Base-by-base conservation (phyloP, 305 asterid species). In the Rubia peregrina region DNA sequence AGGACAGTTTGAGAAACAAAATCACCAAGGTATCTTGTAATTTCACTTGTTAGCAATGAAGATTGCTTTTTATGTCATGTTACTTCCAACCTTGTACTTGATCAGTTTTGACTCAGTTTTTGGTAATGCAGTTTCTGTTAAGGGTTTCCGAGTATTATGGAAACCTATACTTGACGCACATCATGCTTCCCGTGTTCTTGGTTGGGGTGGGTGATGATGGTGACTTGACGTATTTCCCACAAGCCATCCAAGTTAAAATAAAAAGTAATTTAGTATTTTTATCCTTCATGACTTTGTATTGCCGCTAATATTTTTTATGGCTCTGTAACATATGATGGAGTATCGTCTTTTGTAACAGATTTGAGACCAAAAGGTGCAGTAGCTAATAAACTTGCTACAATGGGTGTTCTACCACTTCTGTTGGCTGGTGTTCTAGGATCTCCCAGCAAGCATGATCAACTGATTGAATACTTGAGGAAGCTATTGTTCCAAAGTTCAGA, bases 361-460 rank as follows among this genome's bases (percentile, higher is more conserved):
- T 83, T 91, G 86, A 84, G 80, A 75, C 99, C 99, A 64, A 90
- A 80, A 78, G 81, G 90, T 80, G 84, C 83, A 41, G 74, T 85
- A 73, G 81, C 87, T 77, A 83, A 79, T 80, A 91, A 90, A 76
- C 87, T 95, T 71, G 96, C 97, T 59, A 74, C 88, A 26, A 82
- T 90, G 85, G 85, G 98, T 76, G 88, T 89, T 77, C 89, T 95
- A 36, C 99, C 99, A 56, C 90, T 95, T 82, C 88, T 95, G 70
- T 84, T 95, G 78, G 97, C 96, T 17, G 99, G 99, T 80, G 89
- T 95, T 72, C 84, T 95, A 74, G 99, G 99, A 71, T 84, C 83
- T 77, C 86, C 89, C 40, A 82, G 86, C 85, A 91, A 85, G 90
- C 93, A 73, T 42, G 90, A 87, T 33, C 74, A 84, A 67, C 84